Evolutionary conservation across 192 early-diverging fungal genomes (phyloP), one percentile per base, ranked within the genome.

Genomic region (Glomus cerebriforme): DNA sequence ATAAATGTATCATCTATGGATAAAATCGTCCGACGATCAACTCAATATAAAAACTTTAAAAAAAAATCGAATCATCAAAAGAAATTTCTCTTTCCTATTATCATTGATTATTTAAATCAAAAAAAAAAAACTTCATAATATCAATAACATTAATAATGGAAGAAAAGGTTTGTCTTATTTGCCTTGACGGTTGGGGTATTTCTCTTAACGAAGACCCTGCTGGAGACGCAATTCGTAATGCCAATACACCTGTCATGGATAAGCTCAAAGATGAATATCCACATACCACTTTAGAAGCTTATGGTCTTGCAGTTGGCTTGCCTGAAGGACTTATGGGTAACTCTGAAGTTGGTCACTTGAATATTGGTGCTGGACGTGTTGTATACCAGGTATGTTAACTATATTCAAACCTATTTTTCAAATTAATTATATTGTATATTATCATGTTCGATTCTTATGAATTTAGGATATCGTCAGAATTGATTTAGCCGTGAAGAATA

Each of bases 271-370:
- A 90, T 81, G 84, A 89, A 37, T 91, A 95, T 81, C 91, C 91
- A 43, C 95, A 86, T 81, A 92, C 92, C 22, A 87, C 88, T 59
- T 87, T 99, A 49, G 91, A 85, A 68, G 98, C 98, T n/a, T 96
- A 99, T 81, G 98, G 98, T 32, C 89, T 93, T 39, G 89, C 92
- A 35, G 98, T 99, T 63, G 98, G 98, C 69, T 90, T 99, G 39
- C 97, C 97, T 15, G 97, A 96, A n/a, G 98, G 96, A 10, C 89
- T 99, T 71, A 99, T 99, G 98, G 98, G 97, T 75, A 99, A 99
- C 91, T 96, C 95, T 59, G 98, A 99, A 86, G 98, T 99, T 59
- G 98, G 98, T 13, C 98, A 99, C 81, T 85, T 99, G 82, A 99
- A 99, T 90, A 97, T 99, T 91, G 98, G 98, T 70, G 98, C 98